Evolutionary conservation across 1,139 yeast genomes (phyloP).

Genomic region (Yamadazyma songkhlaensis): DNA sequence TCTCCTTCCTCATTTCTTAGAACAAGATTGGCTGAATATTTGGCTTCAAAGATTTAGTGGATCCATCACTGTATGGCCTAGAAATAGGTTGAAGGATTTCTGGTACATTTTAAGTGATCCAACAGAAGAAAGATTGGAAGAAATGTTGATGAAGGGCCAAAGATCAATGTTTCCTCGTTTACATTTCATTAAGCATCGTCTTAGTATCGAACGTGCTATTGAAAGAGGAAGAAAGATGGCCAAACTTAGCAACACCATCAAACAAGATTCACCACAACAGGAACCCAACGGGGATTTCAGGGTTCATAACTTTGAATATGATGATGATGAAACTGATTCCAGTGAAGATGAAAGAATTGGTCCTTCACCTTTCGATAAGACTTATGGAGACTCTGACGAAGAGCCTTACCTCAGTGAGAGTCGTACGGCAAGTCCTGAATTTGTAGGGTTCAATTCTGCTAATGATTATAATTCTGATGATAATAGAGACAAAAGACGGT

Average conservation of each 20-base stretch:
- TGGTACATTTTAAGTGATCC: conserved; percentile 71
- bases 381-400: conserved; percentile 3
- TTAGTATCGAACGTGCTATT: conserved; percentile 63
- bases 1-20: conserved; percentile 63
- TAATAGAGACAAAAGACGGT: not conserved
- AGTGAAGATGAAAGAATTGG: conserved; percentile 17
- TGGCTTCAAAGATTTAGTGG: conserved; percentile 78
- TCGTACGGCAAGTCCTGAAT: conserved; percentile 16
- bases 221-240: conserved; percentile 43
- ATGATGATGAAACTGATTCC: conserved; percentile 14
- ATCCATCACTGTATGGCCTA: conserved; percentile 74
- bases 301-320: conserved; percentile 6
- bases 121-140: conserved; percentile 50
- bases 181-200: conserved; percentile 60
- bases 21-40: conserved; percentile 79
- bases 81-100: conserved; percentile 57
- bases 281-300: not conserved
- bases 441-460: conserved; percentile 2
- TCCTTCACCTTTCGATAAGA: conserved; percentile 12
- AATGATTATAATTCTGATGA: not conserved
- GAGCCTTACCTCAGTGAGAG: conserved; percentile 9
- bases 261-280: not conserved
- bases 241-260: conserved; percentile 14
- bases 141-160: conserved; percentile 63
- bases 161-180: conserved; percentile 65